These are phyloP conservation scores for Passiflora organensis DNA, from an alignment of 345 rosid genomes.

Conservation along the genomic window DNA sequence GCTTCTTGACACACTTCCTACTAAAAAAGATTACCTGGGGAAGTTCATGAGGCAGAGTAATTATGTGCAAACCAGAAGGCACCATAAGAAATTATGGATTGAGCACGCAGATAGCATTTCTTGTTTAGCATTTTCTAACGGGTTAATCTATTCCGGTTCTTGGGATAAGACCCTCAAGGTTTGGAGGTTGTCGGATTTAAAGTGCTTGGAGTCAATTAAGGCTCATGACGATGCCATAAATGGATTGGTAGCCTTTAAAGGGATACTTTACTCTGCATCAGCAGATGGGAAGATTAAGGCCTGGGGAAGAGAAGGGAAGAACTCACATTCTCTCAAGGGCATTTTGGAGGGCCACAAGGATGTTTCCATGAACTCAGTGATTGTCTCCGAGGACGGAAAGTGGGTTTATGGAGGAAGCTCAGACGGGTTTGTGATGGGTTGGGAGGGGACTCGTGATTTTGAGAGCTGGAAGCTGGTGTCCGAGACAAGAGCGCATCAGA, in stretches of 20 bases:
- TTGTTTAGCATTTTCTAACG: slow-evolving; percentile 14
- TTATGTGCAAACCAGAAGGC: slow-evolving; percentile 27
- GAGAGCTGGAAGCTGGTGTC: slow-evolving; percentile 27
- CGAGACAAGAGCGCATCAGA: slow-evolving; percentile 40
- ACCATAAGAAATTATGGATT: slow-evolving; percentile 30
- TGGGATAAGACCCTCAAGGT: slow-evolving; percentile 33
- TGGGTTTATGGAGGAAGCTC: slow-evolving; percentile 34
- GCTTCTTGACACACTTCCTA: slow-evolving; percentile 25
- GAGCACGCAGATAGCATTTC: slow-evolving; percentile 30
- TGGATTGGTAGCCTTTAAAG: slow-evolving; percentile 20
- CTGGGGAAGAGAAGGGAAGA: slow-evolving; percentile 22
- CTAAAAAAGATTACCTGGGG: slow-evolving; percentile 25
- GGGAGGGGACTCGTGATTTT: slow-evolving; percentile 20
- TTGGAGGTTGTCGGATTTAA: slow-evolving; percentile 27
- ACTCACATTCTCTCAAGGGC: slow-evolving; percentile 36
- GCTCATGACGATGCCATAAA: slow-evolving; percentile 36
- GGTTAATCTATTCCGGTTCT: slow-evolving; percentile 27
- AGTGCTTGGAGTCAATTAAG: slow-evolving; percentile 28
- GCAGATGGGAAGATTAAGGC: slow-evolving; percentile 32
- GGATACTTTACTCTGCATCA: slow-evolving; percentile 23
- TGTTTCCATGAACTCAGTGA: slow-evolving; percentile 26
- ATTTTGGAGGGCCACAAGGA: slow-evolving; percentile 52
- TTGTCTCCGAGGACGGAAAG: slow-evolving; percentile 27
- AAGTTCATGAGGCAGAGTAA: slow-evolving; percentile 31
- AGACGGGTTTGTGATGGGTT: slow-evolving; percentile 30